Evolutionary conservation across 1,139 yeast genomes (phyloP).

Genomic region (Kodamaea sp.): DNA sequence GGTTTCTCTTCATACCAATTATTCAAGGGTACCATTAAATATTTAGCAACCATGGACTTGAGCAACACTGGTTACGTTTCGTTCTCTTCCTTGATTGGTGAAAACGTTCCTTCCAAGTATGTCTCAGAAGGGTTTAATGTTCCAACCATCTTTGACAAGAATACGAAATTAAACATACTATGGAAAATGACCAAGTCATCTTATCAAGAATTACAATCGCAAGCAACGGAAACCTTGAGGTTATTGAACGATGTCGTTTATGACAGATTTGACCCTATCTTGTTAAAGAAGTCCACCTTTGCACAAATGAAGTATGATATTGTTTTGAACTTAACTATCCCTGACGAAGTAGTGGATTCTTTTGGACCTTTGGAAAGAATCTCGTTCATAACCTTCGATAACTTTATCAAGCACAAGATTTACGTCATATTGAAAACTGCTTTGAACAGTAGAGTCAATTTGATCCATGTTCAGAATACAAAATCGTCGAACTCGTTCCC

Average conservation of each 20-base stretch:
- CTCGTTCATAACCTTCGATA: slow-evolving; percentile 68
- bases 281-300: slow-evolving; percentile 61
- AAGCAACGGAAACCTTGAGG: slow-evolving; percentile 67
- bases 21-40: slow-evolving; percentile 83
- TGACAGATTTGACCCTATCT: slow-evolving; percentile 86
- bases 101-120: slow-evolving; percentile 47
- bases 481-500: slow-evolving; percentile 37
- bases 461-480: slow-evolving; percentile 42
- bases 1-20: slow-evolving; percentile 93
- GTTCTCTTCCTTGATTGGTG: slow-evolving; percentile 60
- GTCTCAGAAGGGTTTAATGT: slow-evolving; percentile 60
- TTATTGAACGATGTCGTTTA: slow-evolving; percentile 75
- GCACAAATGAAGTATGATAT: slow-evolving; percentile 68
- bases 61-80: slow-evolving; percentile 62
- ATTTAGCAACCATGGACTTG: slow-evolving; percentile 76
- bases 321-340: slow-evolving; percentile 50
- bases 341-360: slow-evolving; percentile 38
- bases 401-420: slow-evolving; percentile 61
- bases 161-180: slow-evolving; percentile 70
- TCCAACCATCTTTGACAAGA: slow-evolving; percentile 77
- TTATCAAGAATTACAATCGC: slow-evolving; percentile 58
- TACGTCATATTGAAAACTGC: slow-evolving; percentile 62
- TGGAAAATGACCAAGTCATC: slow-evolving; percentile 81
- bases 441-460: slow-evolving; percentile 62
- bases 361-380: slow-evolving; percentile 78